Conservation (phyloP, 2,329 filamentous ascomycete species). For the Cladophialophora immunda region DNA sequence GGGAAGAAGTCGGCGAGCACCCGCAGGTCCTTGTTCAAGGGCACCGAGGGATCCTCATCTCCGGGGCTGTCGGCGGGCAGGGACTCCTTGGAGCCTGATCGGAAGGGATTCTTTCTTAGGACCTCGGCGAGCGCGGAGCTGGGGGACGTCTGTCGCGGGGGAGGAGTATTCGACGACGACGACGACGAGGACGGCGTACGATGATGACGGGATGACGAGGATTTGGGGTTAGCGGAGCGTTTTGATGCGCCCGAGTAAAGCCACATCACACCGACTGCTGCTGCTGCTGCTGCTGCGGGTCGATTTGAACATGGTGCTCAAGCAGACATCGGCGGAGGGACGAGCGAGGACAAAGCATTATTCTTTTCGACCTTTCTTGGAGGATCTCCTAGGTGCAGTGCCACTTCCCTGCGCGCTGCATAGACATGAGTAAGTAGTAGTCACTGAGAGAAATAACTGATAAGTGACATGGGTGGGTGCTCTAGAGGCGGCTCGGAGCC, state of each 20-base stretch:
- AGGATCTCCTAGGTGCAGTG: constrained; percentile 1
- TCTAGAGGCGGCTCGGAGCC: neutral
- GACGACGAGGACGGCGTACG: neutral
- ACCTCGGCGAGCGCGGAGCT: constrained; percentile 53
- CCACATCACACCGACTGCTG: constrained; percentile 36
- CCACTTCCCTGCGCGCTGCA: neutral
- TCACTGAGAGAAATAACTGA: neutral
- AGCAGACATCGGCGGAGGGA: constrained; percentile 3
- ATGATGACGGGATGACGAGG: constrained; percentile 8
- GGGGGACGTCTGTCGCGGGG: constrained; percentile 40
- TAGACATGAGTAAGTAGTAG: constrained; percentile 11
- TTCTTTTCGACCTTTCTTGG: neutral
- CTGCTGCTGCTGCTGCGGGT: no score
- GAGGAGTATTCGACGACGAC: constrained; percentile 19
- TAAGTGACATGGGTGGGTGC: neutral
- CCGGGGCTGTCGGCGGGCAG: constrained; percentile 38
- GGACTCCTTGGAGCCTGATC: constrained; percentile 36
- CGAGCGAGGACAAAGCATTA: constrained; percentile 3
- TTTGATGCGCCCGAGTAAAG: constrained; percentile 33
- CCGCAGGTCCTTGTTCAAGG: constrained; percentile 53
- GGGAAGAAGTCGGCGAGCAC: constrained; percentile 55
- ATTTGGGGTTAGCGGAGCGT: constrained; percentile 29
- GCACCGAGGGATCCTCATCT: constrained; percentile 47
- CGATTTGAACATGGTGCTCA: constrained; percentile 36
- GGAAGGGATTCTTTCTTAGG: constrained; percentile 55